Base-by-base conservation (phyloP, 192 early-diverging fungal species). In the Oehlia diaphana region DNA sequence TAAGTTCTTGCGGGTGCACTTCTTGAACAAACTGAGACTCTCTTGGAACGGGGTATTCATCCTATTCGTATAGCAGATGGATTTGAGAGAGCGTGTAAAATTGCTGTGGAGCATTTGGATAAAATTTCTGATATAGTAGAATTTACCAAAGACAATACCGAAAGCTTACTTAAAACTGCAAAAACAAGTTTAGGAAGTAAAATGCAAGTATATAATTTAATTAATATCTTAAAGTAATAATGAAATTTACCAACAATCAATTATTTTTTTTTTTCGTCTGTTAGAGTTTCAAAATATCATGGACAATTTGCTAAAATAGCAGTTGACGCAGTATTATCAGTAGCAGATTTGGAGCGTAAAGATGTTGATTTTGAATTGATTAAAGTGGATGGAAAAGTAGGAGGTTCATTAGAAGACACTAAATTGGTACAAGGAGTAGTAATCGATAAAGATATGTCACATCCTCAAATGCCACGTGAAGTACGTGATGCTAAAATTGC, bases 331-430 rank as follows among this genome's bases (percentile, higher is more conserved):
- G 96, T 99, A 44, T 86, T 99, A 31, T 92, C 97, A 31, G 98
- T 99, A 28, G 98, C 98, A 16, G 96, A 99, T 83, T 88, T 99
- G 81, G 97, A 99, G 81, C 94, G 96, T 80, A 97, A 97, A 87
- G 98, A 99, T 82, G 98, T 99, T 69, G 97, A 99, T 88, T 99
- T 99, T 90, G 98, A 99, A 88, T 89, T 99, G 84, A 99, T 99
- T 90, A 99, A 99, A 89, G 90, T 99, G 63, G 98, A 99, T 82
- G 97, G 98, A 81, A 98, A 98, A 84, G 92, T 98, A 66, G 98
- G 98, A 79, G 98, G 97, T 31, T 98, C 97, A 68, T 85, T 99
- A 78, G 90, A 90, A 42, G 97, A 99, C 82, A 96, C 97, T 70
- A 85, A 92, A 78, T 87, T 99, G 50, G 97, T 99, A 12, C 92